A percentile compares a stretch with the other conserved stretches of the same genome.
These are phyloP conservation scores for Kwoniella pini DNA, from an alignment of 768 basidiomycete species.

Conservation along the genomic window DNA sequence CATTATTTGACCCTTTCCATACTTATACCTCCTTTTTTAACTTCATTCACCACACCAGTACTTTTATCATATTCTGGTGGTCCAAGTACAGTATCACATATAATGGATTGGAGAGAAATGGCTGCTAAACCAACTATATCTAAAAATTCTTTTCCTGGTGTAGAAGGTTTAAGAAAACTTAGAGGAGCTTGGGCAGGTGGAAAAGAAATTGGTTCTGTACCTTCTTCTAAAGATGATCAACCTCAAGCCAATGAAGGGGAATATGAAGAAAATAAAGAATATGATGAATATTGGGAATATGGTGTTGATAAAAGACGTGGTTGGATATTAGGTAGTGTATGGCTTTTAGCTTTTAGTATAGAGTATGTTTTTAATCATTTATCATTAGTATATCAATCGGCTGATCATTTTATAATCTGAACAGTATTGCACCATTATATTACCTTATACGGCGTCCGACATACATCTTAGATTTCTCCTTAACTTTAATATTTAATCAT, in stretches of 20 bases:
- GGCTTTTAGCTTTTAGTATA: slow-evolving; percentile 76
- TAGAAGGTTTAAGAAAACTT: slow-evolving; percentile 64
- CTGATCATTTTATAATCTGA: neutral
- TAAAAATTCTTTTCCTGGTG: slow-evolving; percentile 16
- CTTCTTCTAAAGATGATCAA: slow-evolving; percentile 16
- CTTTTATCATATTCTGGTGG: slow-evolving; percentile 50
- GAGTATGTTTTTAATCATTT: slow-evolving; percentile 66
- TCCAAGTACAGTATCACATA: slow-evolving; percentile 50
- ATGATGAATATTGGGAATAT: slow-evolving; percentile 62
- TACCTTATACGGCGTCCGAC: slow-evolving; percentile 85
- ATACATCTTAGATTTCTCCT: slow-evolving; percentile 87
- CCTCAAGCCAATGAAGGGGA: slow-evolving; percentile 17
- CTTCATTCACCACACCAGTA: slow-evolving; percentile 62
- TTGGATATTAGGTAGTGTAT: slow-evolving; percentile 86
- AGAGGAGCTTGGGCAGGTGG: slow-evolving; percentile 80
- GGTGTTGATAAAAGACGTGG: slow-evolving; percentile 75
- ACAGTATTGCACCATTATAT: slow-evolving; percentile 79
- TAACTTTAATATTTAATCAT: slow-evolving; percentile 89
- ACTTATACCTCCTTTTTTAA: slow-evolving; percentile 75
- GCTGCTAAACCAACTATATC: slow-evolving; percentile 74
- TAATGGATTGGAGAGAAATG: slow-evolving; percentile 99
- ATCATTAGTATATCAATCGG: too few species aligned
- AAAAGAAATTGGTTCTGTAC: slow-evolving; percentile 67
- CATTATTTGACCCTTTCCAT: slow-evolving; percentile 89
- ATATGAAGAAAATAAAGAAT: slow-evolving; percentile 8